Conservation (phyloP, 2,329 filamentous ascomycete species). For the Pseudogymnoascus sp. region DNA sequence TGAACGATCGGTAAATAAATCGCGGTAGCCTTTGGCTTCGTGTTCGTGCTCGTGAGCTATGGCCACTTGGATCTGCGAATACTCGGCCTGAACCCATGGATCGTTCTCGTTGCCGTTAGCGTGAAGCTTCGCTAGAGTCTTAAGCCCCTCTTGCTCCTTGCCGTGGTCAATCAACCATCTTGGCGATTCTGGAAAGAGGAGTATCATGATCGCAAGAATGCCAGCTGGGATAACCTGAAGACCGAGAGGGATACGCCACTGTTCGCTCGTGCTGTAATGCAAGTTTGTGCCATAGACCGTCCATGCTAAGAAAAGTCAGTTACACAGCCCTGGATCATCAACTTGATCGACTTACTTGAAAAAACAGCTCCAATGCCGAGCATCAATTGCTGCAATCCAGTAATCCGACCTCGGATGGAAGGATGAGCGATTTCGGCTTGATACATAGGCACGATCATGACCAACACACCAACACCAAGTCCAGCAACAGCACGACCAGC, state of each 20-base stretch:
- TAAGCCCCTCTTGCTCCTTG: constrained; percentile 53
- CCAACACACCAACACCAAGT: constrained; percentile 36
- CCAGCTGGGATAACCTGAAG: constrained; percentile 63
- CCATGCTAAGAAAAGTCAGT: constrained; percentile 41
- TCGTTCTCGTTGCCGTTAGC: constrained; percentile 57
- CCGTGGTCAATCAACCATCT: constrained; percentile 69
- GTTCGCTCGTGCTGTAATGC: no score
- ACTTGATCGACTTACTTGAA: constrained; percentile 33
- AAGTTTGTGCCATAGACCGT: constrained; percentile 50
- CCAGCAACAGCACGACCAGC: constrained; percentile 59
- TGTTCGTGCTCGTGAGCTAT: constrained; percentile 59
- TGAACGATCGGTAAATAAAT: constrained; percentile 57
- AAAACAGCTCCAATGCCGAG: constrained; percentile 64
- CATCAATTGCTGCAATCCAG: constrained; percentile 74
- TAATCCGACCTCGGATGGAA: constrained; percentile 34
- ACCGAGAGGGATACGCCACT: constrained; percentile 36
- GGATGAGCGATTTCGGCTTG: no score
- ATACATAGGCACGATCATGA: constrained; percentile 14
- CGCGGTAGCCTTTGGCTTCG: constrained; percentile 59
- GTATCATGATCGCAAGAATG: constrained; percentile 55
- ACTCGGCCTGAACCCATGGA: constrained; percentile 64
- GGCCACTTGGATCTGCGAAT: constrained; percentile 57
- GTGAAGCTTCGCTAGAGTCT: constrained; percentile 61
- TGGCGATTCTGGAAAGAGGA: constrained; percentile 63
- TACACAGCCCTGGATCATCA: no score